Percentiles rank a stretch among this genome's conserved stretches.
These are phyloP conservation scores for Ophiostoma montium DNA, from an alignment of 2,329 filamentous ascomycete species.

Conservation along the genomic window DNA sequence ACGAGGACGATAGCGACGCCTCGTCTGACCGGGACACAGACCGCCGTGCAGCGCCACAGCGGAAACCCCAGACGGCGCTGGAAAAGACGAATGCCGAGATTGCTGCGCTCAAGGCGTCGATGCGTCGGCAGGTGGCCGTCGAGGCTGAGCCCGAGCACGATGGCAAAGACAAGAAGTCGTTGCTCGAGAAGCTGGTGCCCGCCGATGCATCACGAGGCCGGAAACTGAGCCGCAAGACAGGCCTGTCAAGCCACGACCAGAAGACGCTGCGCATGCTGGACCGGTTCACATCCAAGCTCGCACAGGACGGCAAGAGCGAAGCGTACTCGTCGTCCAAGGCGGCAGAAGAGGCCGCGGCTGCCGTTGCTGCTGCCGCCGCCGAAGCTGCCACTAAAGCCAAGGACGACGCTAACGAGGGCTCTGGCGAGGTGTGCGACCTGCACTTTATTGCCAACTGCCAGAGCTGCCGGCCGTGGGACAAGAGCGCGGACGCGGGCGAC, in stretches of 20 bases:
- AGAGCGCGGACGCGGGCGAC: constrained; percentile 17
- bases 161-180: constrained; percentile 44
- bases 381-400: constrained; percentile 6
- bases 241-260: constrained; percentile 42
- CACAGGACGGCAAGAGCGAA: constrained; percentile 25
- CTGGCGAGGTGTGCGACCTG: constrained; percentile 56
- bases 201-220: constrained; percentile 57
- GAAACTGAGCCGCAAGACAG: constrained; percentile 40
- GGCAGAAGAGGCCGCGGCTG: constrained; percentile 9
- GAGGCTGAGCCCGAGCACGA: constrained; percentile 31
- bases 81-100: constrained; percentile 69
- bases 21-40: constrained; percentile 13
- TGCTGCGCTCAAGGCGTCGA: constrained; percentile 64
- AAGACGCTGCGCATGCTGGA: constrained; percentile 57
- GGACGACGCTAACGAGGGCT: constrained; percentile 4
- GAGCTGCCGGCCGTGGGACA: constrained; percentile 77
- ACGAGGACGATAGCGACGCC: constrained; percentile 17
- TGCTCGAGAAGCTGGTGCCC: constrained; percentile 62
- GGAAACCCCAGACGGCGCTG: constrained; percentile 32
- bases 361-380: background rate
- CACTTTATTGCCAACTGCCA: constrained; percentile 96
- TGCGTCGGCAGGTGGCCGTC: constrained; percentile 49
- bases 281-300: constrained; percentile 67
- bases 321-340: background rate
- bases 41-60: constrained; percentile 19